Percentiles rank a stretch among this genome's conserved stretches.
Conservation (phyloP, 2,329 filamentous ascomycete species). For the Ophiostoma triangulosporum region DNA sequence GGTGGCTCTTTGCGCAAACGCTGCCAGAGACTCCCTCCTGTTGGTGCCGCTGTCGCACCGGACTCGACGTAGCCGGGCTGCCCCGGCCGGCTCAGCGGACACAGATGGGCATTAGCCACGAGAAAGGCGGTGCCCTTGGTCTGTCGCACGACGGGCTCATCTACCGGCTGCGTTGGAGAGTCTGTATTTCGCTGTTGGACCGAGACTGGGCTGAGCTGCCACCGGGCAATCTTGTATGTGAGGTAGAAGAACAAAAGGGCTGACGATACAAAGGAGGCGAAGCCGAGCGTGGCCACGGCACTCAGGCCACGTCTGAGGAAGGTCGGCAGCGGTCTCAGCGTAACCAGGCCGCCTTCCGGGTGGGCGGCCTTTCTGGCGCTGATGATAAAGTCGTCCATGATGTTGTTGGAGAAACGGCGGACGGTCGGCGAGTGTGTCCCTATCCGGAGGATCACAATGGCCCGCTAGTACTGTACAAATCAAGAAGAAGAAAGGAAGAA, state of each 20-base stretch:
- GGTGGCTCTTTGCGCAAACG: conserved; percentile 25
- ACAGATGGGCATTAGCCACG: conserved; percentile 16
- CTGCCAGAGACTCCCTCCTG: conserved; percentile 12
- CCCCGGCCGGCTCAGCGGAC: conserved; percentile 12
- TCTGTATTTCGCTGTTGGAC: conserved; percentile 4
- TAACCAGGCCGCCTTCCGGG: conserved; percentile 18
- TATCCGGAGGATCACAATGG: not conserved
- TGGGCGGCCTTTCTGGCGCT: conserved; percentile 5
- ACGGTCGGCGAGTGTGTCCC: not conserved
- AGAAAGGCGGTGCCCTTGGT: conserved; percentile 24
- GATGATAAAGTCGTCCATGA: not conserved
- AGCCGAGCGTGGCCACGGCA: conserved; percentile 24
- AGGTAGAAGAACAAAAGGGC: conserved; percentile 22
- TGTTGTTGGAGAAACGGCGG: no score
- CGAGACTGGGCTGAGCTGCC: conserved; percentile 18
- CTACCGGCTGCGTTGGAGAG: not conserved
- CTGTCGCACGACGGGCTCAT: not conserved
- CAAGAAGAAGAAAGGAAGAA: not conserved
- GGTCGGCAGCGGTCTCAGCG: conserved; percentile 23
- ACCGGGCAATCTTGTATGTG: conserved; percentile 23
- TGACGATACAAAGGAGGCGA: conserved; percentile 24
- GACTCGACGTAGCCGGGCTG: not conserved
- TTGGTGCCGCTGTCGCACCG: not conserved
- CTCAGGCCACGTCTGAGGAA: conserved; percentile 24
- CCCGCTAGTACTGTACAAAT: not conserved